Evolutionary conservation across 1,284 basidiomycete species (phyloP), one percentile per base, ranked within the genome.

Genomic region (Fomes fomentarius): DNA sequence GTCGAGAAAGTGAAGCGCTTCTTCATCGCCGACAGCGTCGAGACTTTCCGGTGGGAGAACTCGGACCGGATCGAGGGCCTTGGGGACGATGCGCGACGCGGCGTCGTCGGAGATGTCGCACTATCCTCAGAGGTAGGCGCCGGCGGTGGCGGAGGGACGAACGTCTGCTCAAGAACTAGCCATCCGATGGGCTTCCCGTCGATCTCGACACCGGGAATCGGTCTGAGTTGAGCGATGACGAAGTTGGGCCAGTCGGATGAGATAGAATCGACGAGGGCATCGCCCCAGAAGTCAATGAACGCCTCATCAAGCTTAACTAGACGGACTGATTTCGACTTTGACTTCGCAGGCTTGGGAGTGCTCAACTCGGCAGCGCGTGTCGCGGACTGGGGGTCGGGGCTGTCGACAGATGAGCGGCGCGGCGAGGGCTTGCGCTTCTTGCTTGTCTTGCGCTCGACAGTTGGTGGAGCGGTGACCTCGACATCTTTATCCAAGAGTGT

Each of bases 271-370:
- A 83, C 69, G 17, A 90, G 64, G 1, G 85, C 79, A 61, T 91
- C 88, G 47, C 76, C 79, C 87, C 87, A 91, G 65, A 89, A 90
- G 67, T 91, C 89, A 51, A 89, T 71, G 66, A 91, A 91, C 1
- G 87, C 87, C 64, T 91, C 88, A 62, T 91, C 89, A 6, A 91
- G 65, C 57, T 83, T 77, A n/a, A 83, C 69, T 30, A 81, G 57
- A 21, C 76, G 73, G 5, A 85, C 70, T 11, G 71, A 67, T 0
- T 77, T 75, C 17, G 78, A 72, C 63, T 71, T 80, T 17, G 77
- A 75, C 39, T 71, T 48, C 15, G 70, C 54, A 64, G 17, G 63
- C 50, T 56, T 69, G 56, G 47, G 46, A 2, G 33, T 8, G 26
- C 26, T 41, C n/a, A 57, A 50, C 10, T 48, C 34, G 1, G 53